Evolutionary conservation across 305 asterid genomes (phyloP).

Genomic region (Rubia balearica): DNA sequence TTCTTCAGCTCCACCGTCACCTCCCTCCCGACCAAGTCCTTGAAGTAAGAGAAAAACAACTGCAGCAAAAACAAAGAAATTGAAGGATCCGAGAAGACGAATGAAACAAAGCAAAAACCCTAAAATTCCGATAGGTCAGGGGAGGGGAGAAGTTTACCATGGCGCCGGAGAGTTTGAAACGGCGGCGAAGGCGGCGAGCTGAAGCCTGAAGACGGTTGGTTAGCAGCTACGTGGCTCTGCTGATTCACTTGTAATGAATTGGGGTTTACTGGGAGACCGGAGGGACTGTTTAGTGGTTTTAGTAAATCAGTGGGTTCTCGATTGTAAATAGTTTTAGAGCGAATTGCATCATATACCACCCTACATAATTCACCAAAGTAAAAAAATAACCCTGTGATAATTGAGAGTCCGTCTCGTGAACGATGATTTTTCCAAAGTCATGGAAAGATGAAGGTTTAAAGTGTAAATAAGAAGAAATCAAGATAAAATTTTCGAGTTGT

Average conservation of each 20-base stretch:
- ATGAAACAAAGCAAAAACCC: background rate
- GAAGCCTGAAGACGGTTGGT: background rate
- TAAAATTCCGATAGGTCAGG: background rate
- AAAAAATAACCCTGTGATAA: too few relatives aligned
- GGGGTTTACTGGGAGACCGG: background rate
- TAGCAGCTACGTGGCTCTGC: background rate
- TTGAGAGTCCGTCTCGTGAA: too few relatives aligned
- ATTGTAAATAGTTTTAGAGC: background rate
- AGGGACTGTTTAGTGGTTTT: background rate
- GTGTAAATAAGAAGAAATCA: too few relatives aligned
- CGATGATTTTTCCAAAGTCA: too few relatives aligned
- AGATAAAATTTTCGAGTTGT: too few relatives aligned
- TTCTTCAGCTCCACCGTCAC: slow-evolving; percentile 97
- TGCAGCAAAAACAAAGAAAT: slow-evolving; percentile 25
- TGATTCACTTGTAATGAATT: background rate
- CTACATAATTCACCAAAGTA: too few relatives aligned
- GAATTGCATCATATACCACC: too few relatives aligned
- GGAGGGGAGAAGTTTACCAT: slow-evolving; percentile 15
- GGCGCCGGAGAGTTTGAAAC: background rate
- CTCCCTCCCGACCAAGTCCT: slow-evolving; percentile 96
- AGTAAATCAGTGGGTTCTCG: background rate
- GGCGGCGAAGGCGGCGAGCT: background rate
- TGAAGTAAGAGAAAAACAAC: slow-evolving; percentile 97
- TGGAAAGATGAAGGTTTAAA: too few relatives aligned
- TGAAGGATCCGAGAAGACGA: background rate